Conservation (phyloP, 2,329 filamentous ascomycete genomes). For the Paraphoma chrysanthemicola region DNA sequence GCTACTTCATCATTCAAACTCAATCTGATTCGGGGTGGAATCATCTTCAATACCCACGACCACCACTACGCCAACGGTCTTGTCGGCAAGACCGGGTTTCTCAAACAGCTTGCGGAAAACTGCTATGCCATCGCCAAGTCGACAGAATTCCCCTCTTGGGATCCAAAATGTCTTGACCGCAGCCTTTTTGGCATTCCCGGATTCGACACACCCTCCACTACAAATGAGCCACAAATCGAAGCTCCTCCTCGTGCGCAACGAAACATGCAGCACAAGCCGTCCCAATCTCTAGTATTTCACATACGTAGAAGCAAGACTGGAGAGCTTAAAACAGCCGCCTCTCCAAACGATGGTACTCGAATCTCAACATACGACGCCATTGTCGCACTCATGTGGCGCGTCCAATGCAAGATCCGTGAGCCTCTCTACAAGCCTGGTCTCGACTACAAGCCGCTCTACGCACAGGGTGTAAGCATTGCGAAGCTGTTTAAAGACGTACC, state of each 20-base stretch:
- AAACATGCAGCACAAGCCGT: background rate
- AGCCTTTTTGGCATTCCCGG: background rate
- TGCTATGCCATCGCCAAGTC: conserved; percentile 1
- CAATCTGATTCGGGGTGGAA: background rate
- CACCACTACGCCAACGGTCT: conserved; percentile 2
- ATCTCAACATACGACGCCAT: conserved; percentile 10
- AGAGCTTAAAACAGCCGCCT: background rate
- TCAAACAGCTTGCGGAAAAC: conserved; percentile 2
- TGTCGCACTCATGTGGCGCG: conserved; percentile 5
- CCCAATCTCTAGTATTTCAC: conserved; percentile 2
- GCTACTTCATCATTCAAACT: background rate
- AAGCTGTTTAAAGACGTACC: background rate
- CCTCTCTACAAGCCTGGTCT: background rate
- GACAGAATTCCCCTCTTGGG: background rate
- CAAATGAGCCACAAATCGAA: background rate
- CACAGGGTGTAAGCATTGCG: background rate
- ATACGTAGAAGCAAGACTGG: conserved; percentile 1
- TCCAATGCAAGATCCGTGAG: background rate
- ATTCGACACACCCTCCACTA: background rate
- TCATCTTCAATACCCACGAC: background rate
- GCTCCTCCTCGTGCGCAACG: background rate
- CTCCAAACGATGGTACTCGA: background rate
- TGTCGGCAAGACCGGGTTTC: background rate
- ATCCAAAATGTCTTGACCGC: background rate
- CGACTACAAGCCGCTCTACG: background rate